Evolutionary conservation across 73 alveolate genomes (phyloP).

Genomic region (Durusdinium trenchii): DNA sequence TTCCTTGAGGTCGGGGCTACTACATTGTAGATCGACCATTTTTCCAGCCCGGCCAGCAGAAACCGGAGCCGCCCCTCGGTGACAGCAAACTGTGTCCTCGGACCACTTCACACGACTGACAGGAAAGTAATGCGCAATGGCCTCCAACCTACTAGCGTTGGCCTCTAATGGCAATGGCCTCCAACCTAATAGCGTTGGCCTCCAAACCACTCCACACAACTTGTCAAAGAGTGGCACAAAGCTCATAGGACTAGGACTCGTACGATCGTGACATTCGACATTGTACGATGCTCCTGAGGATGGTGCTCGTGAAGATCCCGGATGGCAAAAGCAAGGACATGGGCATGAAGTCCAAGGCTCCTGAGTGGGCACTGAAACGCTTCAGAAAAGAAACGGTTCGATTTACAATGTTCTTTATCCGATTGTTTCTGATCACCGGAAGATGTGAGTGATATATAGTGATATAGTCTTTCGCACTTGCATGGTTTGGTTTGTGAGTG

Average conservation of each 20-base stretch:
- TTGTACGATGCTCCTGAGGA: conserved; percentile 1
- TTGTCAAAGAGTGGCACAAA: too few species aligned
- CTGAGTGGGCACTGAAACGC: neutral
- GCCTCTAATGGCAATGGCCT: too few species aligned
- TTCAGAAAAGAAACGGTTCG: neutral
- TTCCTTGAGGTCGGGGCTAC: conserved; percentile 64
- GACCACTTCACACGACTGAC: too few species aligned
- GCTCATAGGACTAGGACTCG: too few species aligned
- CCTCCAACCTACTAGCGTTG: too few species aligned
- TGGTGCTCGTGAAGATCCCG: conserved; percentile 90
- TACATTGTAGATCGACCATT: conserved; percentile 71
- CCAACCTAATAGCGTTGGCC: too few species aligned
- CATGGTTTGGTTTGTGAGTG: neutral
- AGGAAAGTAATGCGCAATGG: too few species aligned
- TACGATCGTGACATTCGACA: too few species aligned
- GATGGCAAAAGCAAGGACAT: conserved; percentile 89
- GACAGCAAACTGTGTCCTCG: too few species aligned
- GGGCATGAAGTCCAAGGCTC: conserved; percentile 84
- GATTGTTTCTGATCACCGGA: neutral
- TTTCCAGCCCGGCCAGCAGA: conserved; percentile 66
- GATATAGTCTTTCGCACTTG: neutral
- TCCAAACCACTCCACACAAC: too few species aligned
- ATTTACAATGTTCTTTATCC: neutral
- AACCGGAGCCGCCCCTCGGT: conserved; percentile 7
- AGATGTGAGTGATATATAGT: too few species aligned